Percentiles rank a stretch among this genome's conserved stretches.
These are phyloP conservation scores for Ulvella scutata DNA, from an alignment of 139 green algal genomes.

Conservation along the genomic window DNA sequence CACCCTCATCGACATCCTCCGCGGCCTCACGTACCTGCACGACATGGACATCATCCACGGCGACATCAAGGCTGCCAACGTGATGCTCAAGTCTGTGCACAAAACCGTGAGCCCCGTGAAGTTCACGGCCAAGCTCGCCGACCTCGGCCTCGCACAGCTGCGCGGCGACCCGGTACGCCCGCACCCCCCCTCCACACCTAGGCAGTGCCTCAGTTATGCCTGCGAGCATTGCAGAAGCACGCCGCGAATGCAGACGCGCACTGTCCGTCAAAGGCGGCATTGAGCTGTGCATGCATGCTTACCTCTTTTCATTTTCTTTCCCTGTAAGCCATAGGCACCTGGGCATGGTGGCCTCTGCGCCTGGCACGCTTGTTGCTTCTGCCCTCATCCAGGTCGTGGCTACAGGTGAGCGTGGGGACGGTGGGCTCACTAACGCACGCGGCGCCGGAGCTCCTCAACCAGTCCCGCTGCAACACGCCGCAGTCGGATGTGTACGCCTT, in stretches of 20 bases:
- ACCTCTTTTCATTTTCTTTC: too few species aligned
- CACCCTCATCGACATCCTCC: constrained; percentile 51
- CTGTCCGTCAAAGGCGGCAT: too few species aligned
- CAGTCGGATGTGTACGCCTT: not conserved
- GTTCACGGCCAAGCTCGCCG: not conserved
- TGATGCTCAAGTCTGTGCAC: not conserved
- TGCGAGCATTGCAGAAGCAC: too few species aligned
- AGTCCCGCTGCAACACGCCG: not conserved
- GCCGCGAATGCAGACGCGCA: too few species aligned
- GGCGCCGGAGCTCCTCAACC: not conserved
- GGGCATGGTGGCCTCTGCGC: too few species aligned
- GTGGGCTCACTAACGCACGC: not conserved
- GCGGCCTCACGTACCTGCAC: constrained; percentile 89
- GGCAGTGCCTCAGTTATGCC: too few species aligned
- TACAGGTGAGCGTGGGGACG: not conserved
- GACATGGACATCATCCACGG: constrained; percentile 73
- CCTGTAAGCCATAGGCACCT: too few species aligned
- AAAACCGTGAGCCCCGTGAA: not conserved
- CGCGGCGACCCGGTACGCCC: not conserved
- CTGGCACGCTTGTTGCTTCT: too few species aligned
- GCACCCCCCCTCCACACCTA: too few species aligned
- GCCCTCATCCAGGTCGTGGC: too few species aligned
- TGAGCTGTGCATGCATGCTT: too few species aligned
- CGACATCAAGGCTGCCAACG: constrained; percentile 65
- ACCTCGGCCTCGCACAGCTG: not conserved